These are phyloP conservation scores for Helotiales sp. DNA, from an alignment of 2,329 filamentous ascomycete genomes.

Conservation along the genomic window DNA sequence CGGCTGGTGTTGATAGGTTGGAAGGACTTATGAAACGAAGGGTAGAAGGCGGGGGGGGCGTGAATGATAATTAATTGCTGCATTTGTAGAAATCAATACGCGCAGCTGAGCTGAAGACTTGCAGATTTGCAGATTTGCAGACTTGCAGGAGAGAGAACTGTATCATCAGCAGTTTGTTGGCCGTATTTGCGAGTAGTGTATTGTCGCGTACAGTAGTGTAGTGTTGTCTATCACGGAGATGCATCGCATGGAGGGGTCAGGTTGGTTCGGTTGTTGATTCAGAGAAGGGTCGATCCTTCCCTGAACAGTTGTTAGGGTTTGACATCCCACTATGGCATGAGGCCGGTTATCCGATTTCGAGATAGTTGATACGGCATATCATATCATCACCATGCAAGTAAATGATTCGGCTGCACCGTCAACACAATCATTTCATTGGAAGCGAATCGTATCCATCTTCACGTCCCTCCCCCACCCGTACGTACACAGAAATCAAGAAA, in stretches of 20 bases:
- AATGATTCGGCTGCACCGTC: too few relatives aligned
- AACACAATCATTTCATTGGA: too few relatives aligned
- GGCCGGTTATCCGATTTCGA: not conserved
- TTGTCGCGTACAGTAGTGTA: too few relatives aligned
- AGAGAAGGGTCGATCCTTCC: not conserved
- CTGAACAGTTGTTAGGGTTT: not conserved
- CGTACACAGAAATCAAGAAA: too few relatives aligned
- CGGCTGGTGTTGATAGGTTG: not conserved
- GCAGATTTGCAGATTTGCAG: not conserved
- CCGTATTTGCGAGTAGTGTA: not conserved
- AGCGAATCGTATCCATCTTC: not conserved
- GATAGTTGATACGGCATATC: too few relatives aligned
- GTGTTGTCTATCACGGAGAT: constrained; percentile 1
- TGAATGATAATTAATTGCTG: constrained; percentile 3
- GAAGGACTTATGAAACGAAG: not conserved
- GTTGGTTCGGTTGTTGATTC: too few relatives aligned
- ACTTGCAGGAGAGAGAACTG: not conserved
- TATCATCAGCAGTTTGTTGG: constrained; percentile 3
- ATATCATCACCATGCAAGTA: too few relatives aligned
- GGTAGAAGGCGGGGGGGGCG: not conserved
- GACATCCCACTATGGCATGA: not conserved
- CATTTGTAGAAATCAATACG: not conserved
- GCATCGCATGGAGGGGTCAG: not conserved
- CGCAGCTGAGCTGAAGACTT: constrained; percentile 2
- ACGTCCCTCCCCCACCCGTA: not conserved